Conservation (phyloP, 192 early-diverging fungal genomes). For the Rhizophagus sp. region DNA sequence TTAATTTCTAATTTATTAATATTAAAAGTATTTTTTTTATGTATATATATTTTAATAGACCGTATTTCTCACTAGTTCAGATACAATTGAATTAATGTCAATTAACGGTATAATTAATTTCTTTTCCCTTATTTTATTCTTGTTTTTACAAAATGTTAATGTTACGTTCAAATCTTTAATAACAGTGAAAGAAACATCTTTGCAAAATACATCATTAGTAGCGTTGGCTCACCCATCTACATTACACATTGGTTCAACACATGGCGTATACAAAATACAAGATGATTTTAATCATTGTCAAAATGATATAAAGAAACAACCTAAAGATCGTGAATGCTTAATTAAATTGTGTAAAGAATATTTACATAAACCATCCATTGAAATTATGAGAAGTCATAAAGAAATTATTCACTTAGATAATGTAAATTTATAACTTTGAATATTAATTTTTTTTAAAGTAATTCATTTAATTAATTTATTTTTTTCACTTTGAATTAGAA, state of each 20-base stretch:
- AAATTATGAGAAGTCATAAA: conserved; percentile 18
- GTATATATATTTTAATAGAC: neutral
- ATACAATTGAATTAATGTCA: conserved; percentile 12
- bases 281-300: conserved; percentile 23
- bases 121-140: neutral
- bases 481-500: neutral
- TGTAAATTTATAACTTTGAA: neutral
- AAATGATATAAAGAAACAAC: conserved; percentile 11
- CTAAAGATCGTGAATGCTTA: conserved; percentile 31
- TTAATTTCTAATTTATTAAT: neutral
- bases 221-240: conserved; percentile 46
- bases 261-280: conserved; percentile 43
- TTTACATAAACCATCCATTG: conserved; percentile 43
- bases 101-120: neutral
- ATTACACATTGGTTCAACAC: conserved; percentile 37
- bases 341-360: conserved; percentile 36
- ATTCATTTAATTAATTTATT: neutral
- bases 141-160: neutral
- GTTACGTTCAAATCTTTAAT: neutral
- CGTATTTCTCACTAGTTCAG: conserved; percentile 31
- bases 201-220: conserved; percentile 33
- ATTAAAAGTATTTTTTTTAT: neutral
- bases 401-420: conserved; percentile 14
- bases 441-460: neutral
- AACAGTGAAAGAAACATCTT: neutral